phyloP scores from a whole-genome alignment of 176 grass and related monocot species.

The Eragrostis nindensis region DNA sequence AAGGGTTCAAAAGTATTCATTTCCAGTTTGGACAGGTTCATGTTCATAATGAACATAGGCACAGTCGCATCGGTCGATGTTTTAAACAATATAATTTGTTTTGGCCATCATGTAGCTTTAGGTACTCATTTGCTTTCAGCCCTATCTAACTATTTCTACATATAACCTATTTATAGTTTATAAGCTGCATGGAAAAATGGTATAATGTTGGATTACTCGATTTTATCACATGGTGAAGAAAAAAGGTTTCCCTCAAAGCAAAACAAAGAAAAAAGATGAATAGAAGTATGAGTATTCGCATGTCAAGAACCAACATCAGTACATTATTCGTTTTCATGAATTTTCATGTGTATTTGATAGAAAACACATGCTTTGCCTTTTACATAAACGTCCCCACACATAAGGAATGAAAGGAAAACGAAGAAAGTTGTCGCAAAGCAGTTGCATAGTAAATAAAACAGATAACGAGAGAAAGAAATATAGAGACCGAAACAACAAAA shows the following conservation, averaged over 20 bases:
- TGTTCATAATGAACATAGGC: slow-evolving; percentile 3
- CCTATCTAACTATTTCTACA: slow-evolving; percentile 34
- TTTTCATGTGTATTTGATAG: not conserved
- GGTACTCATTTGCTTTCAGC: slow-evolving; percentile 12
- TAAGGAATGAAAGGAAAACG: not conserved
- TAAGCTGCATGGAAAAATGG: slow-evolving; percentile 1
- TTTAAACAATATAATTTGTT: not conserved
- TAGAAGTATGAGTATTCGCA: not conserved
- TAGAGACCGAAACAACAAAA: slow-evolving; percentile 18
- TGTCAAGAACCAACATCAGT: slow-evolving; percentile 16
- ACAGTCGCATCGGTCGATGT: not conserved
- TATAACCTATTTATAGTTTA: slow-evolving; percentile 16
- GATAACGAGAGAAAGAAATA: slow-evolving; percentile 28
- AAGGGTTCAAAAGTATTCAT: not conserved
- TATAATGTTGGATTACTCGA: not conserved
- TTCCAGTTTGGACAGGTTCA: not conserved
- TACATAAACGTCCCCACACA: not conserved
- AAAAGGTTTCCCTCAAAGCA: too few species aligned
- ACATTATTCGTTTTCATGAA: too few species aligned
- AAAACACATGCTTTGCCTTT: slow-evolving; percentile 1
- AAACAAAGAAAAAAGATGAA: not conserved
- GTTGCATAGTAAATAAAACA: slow-evolving; percentile 17
- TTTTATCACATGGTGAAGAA: slow-evolving; percentile 35
- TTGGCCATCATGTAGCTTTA: slow-evolving; percentile 14
- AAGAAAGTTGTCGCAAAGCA: slow-evolving; percentile 13